Conservation (phyloP, 345 rosid species). For the Barbarea vulgaris region DNA sequence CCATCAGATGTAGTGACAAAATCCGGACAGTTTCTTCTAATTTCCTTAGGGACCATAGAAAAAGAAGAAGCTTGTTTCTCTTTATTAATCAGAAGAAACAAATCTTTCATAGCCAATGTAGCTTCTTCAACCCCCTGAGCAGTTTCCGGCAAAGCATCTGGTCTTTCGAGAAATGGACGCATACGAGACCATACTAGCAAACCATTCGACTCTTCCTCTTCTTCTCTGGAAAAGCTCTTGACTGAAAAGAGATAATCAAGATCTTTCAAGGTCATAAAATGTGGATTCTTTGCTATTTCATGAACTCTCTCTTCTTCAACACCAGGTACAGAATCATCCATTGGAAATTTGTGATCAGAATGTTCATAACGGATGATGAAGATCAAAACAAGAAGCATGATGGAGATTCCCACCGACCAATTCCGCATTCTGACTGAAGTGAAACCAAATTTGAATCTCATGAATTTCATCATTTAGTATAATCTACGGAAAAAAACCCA, state of each 20-base stretch:
- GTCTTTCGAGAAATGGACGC: slow-evolving; percentile 64
- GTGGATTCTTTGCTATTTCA: slow-evolving; percentile 45
- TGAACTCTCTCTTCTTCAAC: slow-evolving; percentile 32
- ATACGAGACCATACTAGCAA: slow-evolving; percentile 71
- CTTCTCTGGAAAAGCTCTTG: slow-evolving; percentile 44
- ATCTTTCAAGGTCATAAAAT: slow-evolving; percentile 51
- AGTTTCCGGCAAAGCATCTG: slow-evolving; percentile 76
- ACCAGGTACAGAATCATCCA: slow-evolving; percentile 23
- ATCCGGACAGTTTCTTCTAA: slow-evolving; percentile 53
- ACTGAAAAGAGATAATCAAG: slow-evolving; percentile 57
- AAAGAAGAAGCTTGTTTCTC: slow-evolving; percentile 42
- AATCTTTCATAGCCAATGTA: slow-evolving; percentile 61
- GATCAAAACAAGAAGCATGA: slow-evolving; percentile 57
- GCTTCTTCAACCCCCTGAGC: slow-evolving; percentile 83
- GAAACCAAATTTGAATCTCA: slow-evolving; percentile 39
- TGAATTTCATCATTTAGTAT: slow-evolving; percentile 1
- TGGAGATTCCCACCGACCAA: slow-evolving; percentile 75
- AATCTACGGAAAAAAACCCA: background rate
- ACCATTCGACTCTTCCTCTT: slow-evolving; percentile 44
- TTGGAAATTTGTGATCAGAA: slow-evolving; percentile 53
- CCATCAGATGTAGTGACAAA: slow-evolving; percentile 47
- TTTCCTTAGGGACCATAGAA: slow-evolving; percentile 11
- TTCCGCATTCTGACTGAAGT: slow-evolving; percentile 59
- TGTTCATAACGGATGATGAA: slow-evolving; percentile 58
- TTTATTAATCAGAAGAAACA: slow-evolving; percentile 42